Evolutionary conservation across 2,329 filamentous ascomycete genomes (phyloP).

Genomic region (Pseudocercospora vitis): DNA sequence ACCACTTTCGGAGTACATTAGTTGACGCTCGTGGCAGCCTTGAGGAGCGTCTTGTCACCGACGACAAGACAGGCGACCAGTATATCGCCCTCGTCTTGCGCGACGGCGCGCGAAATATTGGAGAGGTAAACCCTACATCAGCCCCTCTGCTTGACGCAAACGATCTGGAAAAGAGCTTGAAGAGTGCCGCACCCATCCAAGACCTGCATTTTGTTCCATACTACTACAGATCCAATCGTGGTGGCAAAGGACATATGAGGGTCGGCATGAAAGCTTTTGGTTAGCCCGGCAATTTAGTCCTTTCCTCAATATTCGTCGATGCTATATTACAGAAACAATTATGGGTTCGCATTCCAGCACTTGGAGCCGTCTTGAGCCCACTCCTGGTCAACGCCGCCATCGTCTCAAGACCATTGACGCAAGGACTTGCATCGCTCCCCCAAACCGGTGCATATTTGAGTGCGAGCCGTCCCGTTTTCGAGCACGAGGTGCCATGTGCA

Average conservation of each 20-base stretch:
- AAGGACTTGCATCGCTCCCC: no score
- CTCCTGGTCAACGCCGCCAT: no score
- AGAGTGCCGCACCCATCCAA: constrained; percentile 15
- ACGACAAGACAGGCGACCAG: constrained; percentile 29
- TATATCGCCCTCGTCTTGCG: constrained; percentile 35
- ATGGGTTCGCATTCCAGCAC: no score
- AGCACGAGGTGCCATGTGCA: not conserved
- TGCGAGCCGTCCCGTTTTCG: no score
- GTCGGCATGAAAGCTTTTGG: constrained; percentile 44
- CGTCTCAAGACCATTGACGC: no score
- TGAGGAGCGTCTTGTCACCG: constrained; percentile 24
- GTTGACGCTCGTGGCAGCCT: constrained; percentile 18
- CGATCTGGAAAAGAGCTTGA: constrained; percentile 8
- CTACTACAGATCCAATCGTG: constrained; percentile 56
- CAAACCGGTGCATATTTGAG: no score
- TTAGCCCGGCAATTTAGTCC: not conserved
- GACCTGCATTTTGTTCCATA: constrained; percentile 56
- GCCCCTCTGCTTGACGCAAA: constrained; percentile 6
- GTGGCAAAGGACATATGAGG: constrained; percentile 56
- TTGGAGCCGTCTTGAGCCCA: no score
- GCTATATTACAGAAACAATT: constrained; percentile 1
- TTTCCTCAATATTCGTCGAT: no score
- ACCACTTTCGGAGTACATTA: constrained; percentile 52
- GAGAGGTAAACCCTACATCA: not conserved
- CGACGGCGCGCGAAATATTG: constrained; percentile 21